Conservation (phyloP, 164 flowering plant species). For the Magnolia officinalis region DNA sequence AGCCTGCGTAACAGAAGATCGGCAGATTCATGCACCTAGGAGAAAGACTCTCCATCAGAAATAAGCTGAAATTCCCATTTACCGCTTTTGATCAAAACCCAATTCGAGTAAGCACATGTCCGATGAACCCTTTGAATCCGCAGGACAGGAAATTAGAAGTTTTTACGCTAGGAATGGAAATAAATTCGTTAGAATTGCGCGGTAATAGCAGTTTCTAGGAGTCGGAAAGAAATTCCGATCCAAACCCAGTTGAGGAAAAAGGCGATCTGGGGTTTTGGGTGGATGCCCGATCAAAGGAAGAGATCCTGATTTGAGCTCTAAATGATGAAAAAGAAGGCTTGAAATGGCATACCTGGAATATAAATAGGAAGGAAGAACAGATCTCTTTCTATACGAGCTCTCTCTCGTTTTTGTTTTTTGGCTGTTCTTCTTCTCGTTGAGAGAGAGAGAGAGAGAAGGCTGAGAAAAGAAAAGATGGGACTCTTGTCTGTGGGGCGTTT, state of each 20-base stretch:
- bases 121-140: neutral
- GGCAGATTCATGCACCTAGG: neutral
- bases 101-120: neutral
- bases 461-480: neutral
- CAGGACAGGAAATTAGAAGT: neutral
- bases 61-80: neutral
- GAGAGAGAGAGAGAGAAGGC: neutral
- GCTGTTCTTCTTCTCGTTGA: neutral
- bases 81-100: neutral
- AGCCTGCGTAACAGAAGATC: neutral
- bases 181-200: neutral
- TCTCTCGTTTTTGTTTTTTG: neutral
- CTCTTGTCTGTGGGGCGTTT: neutral
- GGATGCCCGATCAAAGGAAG: neutral
- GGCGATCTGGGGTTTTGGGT: neutral
- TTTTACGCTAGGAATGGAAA: too few relatives aligned
- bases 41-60: neutral
- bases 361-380: neutral
- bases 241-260: constrained; percentile 4
- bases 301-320: neutral
- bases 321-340: neutral
- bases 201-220: neutral
- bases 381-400: neutral
- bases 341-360: neutral
- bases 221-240: neutral